Evolutionary conservation across 352 stramenopile genomes (phyloP).

Genomic region (Phytophthora sp.): DNA sequence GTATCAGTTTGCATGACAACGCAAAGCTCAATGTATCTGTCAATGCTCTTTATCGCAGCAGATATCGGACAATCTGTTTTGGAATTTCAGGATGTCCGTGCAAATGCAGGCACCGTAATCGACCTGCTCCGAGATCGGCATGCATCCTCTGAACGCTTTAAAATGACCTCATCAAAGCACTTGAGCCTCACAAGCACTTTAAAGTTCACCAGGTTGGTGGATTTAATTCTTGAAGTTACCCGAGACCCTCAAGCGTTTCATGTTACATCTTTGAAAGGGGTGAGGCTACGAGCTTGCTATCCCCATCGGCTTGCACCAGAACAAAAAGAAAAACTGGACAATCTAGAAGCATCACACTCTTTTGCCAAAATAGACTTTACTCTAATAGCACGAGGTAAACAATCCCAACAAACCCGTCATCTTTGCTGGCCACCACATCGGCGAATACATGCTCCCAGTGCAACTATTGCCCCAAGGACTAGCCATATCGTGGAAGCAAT

Average conservation of each 20-base stretch:
- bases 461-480: neutral
- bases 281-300: neutral
- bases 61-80: constrained; percentile 1
- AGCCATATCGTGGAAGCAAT: too few species aligned
- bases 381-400: too few species aligned
- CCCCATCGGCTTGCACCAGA: neutral
- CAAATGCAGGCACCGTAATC: neutral
- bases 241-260: constrained; percentile 2
- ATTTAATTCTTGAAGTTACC: neutral
- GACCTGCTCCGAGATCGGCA: neutral
- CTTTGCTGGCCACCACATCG: too few species aligned
- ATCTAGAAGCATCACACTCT: neutral
- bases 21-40: constrained; percentile 1
- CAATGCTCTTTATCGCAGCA: neutral
- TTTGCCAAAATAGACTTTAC: neutral
- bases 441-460: neutral
- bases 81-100: constrained; percentile 9
- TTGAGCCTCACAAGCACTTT: neutral
- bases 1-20: constrained; percentile 23
- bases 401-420: too few species aligned
- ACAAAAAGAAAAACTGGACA: neutral
- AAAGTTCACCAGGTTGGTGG: neutral
- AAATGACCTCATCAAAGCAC: neutral
- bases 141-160: neutral
- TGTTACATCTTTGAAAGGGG: neutral